Conservation (phyloP, 129 eudicot species). For the carrot (Daucus carota) region DNA sequence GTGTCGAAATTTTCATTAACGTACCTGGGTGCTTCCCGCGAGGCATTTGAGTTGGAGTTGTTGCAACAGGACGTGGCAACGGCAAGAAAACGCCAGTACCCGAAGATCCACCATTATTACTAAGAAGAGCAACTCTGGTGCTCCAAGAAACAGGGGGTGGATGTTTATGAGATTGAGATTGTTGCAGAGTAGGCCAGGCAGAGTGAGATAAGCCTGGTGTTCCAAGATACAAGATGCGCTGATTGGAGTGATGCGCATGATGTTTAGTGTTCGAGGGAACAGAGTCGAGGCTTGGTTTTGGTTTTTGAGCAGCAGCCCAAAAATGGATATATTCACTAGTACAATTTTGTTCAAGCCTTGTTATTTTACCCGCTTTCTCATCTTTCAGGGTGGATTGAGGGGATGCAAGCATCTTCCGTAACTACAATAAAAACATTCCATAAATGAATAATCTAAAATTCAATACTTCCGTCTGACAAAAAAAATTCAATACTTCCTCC, state of each 20-base stretch:
- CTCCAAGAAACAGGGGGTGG: constrained; percentile 31
- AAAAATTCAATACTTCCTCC: too few relatives aligned
- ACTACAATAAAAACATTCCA: too few relatives aligned
- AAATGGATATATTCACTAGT: not conserved
- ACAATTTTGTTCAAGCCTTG: constrained; percentile 33
- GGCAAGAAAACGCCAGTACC: constrained; percentile 95
- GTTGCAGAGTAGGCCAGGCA: constrained; percentile 72
- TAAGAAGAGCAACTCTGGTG: constrained; percentile 45
- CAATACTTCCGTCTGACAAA: too few relatives aligned
- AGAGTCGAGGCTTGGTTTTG: constrained; percentile 15
- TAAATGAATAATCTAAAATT: too few relatives aligned
- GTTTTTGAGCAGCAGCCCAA: constrained; percentile 9
- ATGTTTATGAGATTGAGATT: constrained; percentile 18
- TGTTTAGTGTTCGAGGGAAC: not conserved
- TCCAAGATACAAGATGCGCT: constrained; percentile 29
- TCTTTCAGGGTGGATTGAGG: constrained; percentile 65
- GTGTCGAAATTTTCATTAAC: too few relatives aligned
- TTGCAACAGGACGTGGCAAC: constrained; percentile 27
- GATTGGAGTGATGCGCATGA: constrained; percentile 1
- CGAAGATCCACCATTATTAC: constrained; percentile 39
- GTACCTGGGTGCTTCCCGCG: constrained; percentile 47
- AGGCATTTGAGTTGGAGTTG: constrained; percentile 33
- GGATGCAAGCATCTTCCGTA: constrained; percentile 42
- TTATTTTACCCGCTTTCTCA: constrained; percentile 56
- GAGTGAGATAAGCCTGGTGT: constrained; percentile 25